Percentiles rank a stretch among this genome's conserved stretches.
These are phyloP conservation scores for Citrullus colocynthis DNA, from an alignment of 306 rosid genomes.

Conservation along the genomic window DNA sequence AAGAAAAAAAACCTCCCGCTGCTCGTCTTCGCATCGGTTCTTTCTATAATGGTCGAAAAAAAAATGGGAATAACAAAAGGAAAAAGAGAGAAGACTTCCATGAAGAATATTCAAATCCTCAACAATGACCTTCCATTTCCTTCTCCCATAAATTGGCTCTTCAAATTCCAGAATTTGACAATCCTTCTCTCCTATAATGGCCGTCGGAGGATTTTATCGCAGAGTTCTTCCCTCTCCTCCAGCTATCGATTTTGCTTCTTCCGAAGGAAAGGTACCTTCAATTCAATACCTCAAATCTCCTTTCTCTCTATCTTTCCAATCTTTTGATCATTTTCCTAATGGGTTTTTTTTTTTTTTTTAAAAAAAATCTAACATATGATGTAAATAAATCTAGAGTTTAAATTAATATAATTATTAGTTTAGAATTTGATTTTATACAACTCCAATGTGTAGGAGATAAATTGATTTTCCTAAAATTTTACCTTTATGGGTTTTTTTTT, in stretches of 20 bases:
- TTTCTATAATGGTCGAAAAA: not conserved
- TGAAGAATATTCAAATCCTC: not conserved
- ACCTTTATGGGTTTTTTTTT: no score
- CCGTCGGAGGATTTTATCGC: slow-evolving; percentile 17
- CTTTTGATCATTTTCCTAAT: not conserved
- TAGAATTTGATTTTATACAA: no score
- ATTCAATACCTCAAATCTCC: not conserved
- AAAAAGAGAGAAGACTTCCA: not conserved
- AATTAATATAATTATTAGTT: no score
- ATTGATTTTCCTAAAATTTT: no score
- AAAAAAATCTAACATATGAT: no score
- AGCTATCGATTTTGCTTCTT: slow-evolving; percentile 20
- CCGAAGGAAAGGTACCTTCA: slow-evolving; percentile 21
- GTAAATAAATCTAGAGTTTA: no score
- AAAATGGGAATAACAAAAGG: not conserved
- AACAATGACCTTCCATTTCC: not conserved
- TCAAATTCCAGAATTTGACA: not conserved
- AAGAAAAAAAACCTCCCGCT: not conserved
- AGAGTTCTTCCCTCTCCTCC: slow-evolving; percentile 26
- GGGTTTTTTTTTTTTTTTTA: no score
- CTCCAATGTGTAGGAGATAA: no score
- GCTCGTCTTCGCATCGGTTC: not conserved
- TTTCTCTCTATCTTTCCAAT: not conserved
- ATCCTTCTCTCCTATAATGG: not conserved
- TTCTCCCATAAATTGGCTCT: not conserved